phyloP scores from a whole-genome alignment of 1,284 basidiomycete genomes.

The Microbotryomycetes sp. region DNA sequence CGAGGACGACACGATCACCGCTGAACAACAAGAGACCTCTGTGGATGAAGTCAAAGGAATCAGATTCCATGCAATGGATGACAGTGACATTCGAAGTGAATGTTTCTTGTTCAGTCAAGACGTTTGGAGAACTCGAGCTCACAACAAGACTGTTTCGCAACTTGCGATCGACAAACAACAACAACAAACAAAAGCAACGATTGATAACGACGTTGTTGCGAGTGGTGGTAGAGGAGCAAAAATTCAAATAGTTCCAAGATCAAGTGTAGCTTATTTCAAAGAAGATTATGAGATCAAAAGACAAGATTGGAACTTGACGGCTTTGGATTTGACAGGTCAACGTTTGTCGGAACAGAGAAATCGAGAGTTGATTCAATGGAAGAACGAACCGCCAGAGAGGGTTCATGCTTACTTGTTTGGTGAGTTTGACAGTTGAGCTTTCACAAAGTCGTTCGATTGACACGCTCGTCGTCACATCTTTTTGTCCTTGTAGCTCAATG shows the following conservation, averaged over 20 bases:
- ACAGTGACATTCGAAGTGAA: conserved; percentile 20
- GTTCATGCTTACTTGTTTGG: conserved; percentile 18
- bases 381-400: conserved; percentile 14
- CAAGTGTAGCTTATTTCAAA: conserved; percentile 11
- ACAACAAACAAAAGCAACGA: conserved; percentile 1
- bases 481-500: background rate
- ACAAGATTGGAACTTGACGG: conserved; percentile 17
- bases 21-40: no score
- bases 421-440: no score
- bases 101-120: conserved; percentile 26
- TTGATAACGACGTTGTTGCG: no score
- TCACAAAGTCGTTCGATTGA: no score
- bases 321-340: conserved; percentile 9
- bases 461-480: background rate
- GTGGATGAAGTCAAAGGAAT: no score
- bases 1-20: no score
- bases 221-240: conserved; percentile 10
- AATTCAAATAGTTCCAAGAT: conserved; percentile 22
- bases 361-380: conserved; percentile 19
- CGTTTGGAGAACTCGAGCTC: conserved; percentile 8
- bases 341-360: background rate
- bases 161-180: background rate
- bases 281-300: conserved; percentile 11
- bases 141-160: background rate
- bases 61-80: conserved; percentile 15